Base-by-base conservation (phyloP, 108 stramenopile genomes). In the Cyclostephanos tholiformis region DNA sequence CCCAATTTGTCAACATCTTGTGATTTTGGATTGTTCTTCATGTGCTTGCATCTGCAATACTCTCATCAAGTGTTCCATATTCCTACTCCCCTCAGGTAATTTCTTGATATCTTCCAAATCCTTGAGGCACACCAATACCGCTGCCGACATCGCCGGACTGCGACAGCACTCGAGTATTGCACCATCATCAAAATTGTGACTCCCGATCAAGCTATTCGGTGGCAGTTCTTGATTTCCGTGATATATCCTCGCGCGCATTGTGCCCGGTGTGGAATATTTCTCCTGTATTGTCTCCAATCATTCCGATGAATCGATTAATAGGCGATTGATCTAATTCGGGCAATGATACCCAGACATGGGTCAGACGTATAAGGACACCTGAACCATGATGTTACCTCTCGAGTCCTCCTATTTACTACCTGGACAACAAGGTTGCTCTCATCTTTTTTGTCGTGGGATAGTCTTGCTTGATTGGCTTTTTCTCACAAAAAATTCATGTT, bases 171-270 rank as follows among this genome's bases (percentile, higher is more conserved):
- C 85, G 8, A 86, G 44, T 26, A 80, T 84, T 23, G 66, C 67
- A 27, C 71, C 72, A 63, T 81, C 75, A 20, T 81, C 67, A 30
- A 86, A 71, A 57, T 86, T 80, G 75, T 86, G 77, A 59, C 82
- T 81, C 12, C 75, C 85, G 7, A 86, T 57, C 4, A 82, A 86
- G 38, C 68, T 65, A 48, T 86, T 86, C 14, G 83, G 46, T 2
- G 85, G 79, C 7, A 86, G 65, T 53, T 86, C 85, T 17, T 65
- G 44, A 13, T 70, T 71, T 0, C 51, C 55, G 50, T 55, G 63
- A 39, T 80, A 80, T 25, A 80, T 67, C 17, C 72, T 56, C 13
- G 79, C 73, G 25, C 71, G 72, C 10, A 65, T 67, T 8, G 72
- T 68, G 5, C 79, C 79, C 14, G 72, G 20, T 22, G 72, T 56